Evolutionary conservation across 1,284 basidiomycete species (phyloP).

Genomic region (Porodaedalea pini): DNA sequence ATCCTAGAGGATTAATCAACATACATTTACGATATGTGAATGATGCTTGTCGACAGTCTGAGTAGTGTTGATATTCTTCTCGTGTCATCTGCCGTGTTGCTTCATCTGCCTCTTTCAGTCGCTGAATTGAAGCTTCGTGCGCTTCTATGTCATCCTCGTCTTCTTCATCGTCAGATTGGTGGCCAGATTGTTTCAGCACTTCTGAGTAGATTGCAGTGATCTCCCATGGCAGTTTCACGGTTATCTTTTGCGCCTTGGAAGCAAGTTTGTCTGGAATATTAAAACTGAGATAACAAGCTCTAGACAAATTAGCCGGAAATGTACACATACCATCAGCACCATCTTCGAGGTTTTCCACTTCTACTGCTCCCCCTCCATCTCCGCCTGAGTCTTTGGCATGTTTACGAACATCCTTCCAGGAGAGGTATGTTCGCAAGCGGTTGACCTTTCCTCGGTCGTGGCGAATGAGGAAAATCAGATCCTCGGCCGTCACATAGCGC

Average conservation of each 20-base stretch:
- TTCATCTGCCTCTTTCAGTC: conserved; percentile 92
- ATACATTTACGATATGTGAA: conserved; percentile 94
- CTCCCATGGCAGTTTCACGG: conserved; percentile 96
- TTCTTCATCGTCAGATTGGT: conserved; percentile 88
- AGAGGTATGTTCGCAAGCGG: conserved; percentile 88
- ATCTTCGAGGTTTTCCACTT: conserved; percentile 75
- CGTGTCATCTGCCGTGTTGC: conserved; percentile 94
- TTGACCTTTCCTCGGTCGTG: conserved; percentile 95
- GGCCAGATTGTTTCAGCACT: conserved; percentile 64
- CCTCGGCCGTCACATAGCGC: conserved; percentile 86
- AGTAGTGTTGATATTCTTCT: conserved; percentile 97
- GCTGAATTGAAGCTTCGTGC: conserved; percentile 87
- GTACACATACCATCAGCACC: conserved; percentile 64
- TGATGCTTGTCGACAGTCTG: conserved; percentile 94
- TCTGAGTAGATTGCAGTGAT: conserved; percentile 89
- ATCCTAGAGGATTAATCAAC: conserved; percentile 13
- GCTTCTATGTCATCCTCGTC: conserved; percentile 97
- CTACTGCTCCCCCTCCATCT: conserved; percentile 74
- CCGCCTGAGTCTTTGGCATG: conserved; percentile 88
- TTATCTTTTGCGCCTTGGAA: conserved; percentile 87
- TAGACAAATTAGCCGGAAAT: background rate
- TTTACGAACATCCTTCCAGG: conserved; percentile 97
- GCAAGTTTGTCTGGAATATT: conserved; percentile 66
- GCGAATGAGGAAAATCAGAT: conserved; percentile 94
- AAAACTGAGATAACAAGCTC: conserved; percentile 3